These are phyloP conservation scores for Pyronema omphalodes DNA, from an alignment of 495 filamentous ascomycete species.

Conservation along the genomic window DNA sequence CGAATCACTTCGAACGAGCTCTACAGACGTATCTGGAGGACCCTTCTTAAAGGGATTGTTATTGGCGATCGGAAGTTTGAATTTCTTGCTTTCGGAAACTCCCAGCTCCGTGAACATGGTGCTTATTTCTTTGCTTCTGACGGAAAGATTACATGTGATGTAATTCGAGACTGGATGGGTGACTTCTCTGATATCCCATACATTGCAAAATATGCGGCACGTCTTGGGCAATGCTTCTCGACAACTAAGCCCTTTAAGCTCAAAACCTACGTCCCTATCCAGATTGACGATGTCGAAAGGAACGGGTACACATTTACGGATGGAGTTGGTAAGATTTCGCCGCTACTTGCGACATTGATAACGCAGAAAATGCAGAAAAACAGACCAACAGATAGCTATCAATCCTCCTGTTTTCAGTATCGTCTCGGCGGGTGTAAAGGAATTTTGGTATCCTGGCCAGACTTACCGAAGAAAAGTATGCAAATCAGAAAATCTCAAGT, in stretches of 20 bases:
- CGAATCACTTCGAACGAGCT: conserved; percentile 46
- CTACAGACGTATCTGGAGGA: conserved; percentile 52
- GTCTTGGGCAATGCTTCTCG: conserved; percentile 88
- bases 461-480: conserved; percentile 41
- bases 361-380: conserved; percentile 29
- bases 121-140: conserved; percentile 71
- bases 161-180: conserved; percentile 87
- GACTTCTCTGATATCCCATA: conserved; percentile 56
- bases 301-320: conserved; percentile 64
- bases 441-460: conserved; percentile 52
- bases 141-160: conserved; percentile 33
- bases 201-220: conserved; percentile 68
- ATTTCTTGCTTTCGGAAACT: conserved; percentile 90
- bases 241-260: conserved; percentile 55
- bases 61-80: conserved; percentile 69
- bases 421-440: conserved; percentile 85
- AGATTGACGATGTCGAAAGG: conserved; percentile 43
- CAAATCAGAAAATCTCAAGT: conserved; percentile 65
- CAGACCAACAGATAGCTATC: conserved; percentile 24
- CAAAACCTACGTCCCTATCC: conserved; percentile 26
- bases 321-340: conserved; percentile 84
- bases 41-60: conserved; percentile 57
- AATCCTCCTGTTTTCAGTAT: conserved; percentile 71
- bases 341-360: conserved; percentile 51
- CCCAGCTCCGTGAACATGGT: conserved; percentile 80